Evolutionary conservation across 768 basidiomycete genomes (phyloP), one percentile per base, ranked within the genome.

Genomic region (Termitomyces sp.): DNA sequence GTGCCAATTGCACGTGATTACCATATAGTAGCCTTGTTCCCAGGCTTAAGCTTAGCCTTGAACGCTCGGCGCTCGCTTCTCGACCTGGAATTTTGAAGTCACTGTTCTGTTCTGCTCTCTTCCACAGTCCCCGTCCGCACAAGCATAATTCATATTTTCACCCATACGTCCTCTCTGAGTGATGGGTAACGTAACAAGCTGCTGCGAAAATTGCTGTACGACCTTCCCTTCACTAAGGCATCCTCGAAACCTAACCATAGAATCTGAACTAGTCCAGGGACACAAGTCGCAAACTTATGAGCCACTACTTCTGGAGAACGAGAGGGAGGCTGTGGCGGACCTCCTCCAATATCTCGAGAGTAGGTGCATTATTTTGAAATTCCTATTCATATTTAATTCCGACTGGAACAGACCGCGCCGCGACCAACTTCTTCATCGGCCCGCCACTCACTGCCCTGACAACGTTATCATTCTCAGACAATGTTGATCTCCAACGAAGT

Each of bases 341-440:
- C 78, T 99, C 51, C 82, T 99, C 13, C 95, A 98, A 70, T 98
- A 92, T 69, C 86, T 99, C 60, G 97, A 99, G 78, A 99, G 96
- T 98, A 72, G 63, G 90, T 74, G 53, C 50, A 42, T 29, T 48
- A 34, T 9, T 4, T 22, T 32, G 10, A 42, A 20, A 60, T 46
- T 32, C 49, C 46, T 13, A 29, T 55, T 9, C 34, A 59, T 46
- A 54, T 27, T 53, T 42, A 42, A 57, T 61, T 55, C 52, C 29
- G 37, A 57, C 43, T 27, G 13, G 52, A 34, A 58, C 70, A 96
- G 96, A 99, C 82, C 92, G 97, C 64, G 88, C 91, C 3, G 94
- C 93, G 8, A 98, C 97, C 74, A 98, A 99, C 77, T 99, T 99
- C 83, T 99, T 98, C 78, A 80, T 84, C 52, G 97, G 96, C 55